Conservation (phyloP, 768 basidiomycete species). For the Mycena pura region DNA sequence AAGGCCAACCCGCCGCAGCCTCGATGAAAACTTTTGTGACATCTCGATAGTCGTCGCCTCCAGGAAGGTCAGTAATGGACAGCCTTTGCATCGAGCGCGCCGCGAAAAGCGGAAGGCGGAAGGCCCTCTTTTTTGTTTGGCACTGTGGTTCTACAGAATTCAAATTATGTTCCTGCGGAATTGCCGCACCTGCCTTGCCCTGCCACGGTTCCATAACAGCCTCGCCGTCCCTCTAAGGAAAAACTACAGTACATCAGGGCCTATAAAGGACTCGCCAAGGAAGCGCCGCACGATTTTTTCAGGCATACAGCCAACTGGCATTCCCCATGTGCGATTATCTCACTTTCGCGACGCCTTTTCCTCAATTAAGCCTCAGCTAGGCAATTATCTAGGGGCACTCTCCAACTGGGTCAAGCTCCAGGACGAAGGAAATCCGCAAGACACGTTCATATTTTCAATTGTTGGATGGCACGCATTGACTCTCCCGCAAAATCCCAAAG, state of each 20-base stretch:
- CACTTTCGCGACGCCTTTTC: slow-evolving; percentile 7
- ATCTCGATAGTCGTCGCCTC: slow-evolving; percentile 67
- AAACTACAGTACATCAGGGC: neutral
- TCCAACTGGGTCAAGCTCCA: slow-evolving; percentile 90
- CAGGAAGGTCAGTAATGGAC: slow-evolving; percentile 47
- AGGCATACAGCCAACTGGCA: slow-evolving; percentile 93
- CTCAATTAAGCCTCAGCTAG: slow-evolving; percentile 61
- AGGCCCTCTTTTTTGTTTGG: slow-evolving; percentile 3
- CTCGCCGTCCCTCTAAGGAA: neutral
- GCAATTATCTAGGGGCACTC: slow-evolving; percentile 92
- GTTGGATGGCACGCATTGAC: slow-evolving; percentile 97
- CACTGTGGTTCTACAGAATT: neutral
- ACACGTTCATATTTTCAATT: slow-evolving; percentile 81
- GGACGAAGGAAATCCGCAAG: slow-evolving; percentile 58
- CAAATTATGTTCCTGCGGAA: slow-evolving; percentile 13
- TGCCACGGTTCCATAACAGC: neutral
- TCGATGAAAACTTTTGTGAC: slow-evolving; percentile 64
- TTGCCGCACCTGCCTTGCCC: slow-evolving; percentile 3
- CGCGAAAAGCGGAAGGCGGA: neutral
- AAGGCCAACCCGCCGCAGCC: slow-evolving; percentile 64
- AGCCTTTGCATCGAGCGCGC: slow-evolving; percentile 18
- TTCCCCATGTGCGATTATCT: slow-evolving; percentile 75
- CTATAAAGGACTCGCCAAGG: neutral
- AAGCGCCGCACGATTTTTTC: slow-evolving; percentile 69
- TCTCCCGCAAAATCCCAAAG: slow-evolving; percentile 81